phyloP scores from a whole-genome alignment of 2,329 filamentous ascomycete species.

The Thyridium curvatum region DNA sequence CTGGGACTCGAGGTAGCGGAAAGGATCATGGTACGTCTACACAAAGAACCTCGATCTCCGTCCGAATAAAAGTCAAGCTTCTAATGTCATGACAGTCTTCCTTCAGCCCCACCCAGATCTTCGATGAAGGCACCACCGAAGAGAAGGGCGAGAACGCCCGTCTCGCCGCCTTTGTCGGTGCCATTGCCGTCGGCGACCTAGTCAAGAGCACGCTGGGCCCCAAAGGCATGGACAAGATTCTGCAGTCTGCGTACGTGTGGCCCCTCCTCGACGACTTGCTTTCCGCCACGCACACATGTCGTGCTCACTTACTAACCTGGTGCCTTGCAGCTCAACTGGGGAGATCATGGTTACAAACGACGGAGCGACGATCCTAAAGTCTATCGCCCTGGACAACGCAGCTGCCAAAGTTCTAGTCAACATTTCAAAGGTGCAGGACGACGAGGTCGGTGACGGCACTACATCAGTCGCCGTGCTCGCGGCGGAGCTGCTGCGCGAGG shows the following conservation, averaged over 20 bases:
- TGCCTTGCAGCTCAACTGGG: slow-evolving; percentile 67
- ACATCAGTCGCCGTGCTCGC: slow-evolving; percentile 96
- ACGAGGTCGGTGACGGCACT: slow-evolving; percentile 96
- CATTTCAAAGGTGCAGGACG: slow-evolving; percentile 98
- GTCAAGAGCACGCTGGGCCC: slow-evolving; percentile 97
- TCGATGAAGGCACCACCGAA: slow-evolving; percentile 92
- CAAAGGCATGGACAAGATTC: slow-evolving; percentile 98
- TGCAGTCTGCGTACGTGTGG: slow-evolving; percentile 77
- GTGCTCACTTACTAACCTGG: neutral
- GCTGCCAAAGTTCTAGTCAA: slow-evolving; percentile 98
- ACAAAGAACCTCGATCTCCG: too few species aligned
- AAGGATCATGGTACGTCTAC: too few species aligned
- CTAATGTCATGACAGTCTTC: too few species aligned
- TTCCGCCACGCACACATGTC: too few species aligned
- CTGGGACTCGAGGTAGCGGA: too few species aligned
- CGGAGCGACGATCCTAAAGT: slow-evolving; percentile 95
- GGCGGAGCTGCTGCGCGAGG: slow-evolving; percentile 90
- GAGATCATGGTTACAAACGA: slow-evolving; percentile 99
- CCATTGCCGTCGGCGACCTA: slow-evolving; percentile 93
- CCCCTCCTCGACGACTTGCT: neutral
- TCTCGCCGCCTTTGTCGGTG: slow-evolving; percentile 95
- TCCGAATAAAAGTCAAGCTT: too few species aligned
- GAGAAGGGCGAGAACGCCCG: slow-evolving; percentile 99
- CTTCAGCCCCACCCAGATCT: slow-evolving; percentile 93
- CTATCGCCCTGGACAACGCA: slow-evolving; percentile 96